Evolutionary conservation across 306 rosid genomes (phyloP).

Genomic region (Rubus idaeus): DNA sequence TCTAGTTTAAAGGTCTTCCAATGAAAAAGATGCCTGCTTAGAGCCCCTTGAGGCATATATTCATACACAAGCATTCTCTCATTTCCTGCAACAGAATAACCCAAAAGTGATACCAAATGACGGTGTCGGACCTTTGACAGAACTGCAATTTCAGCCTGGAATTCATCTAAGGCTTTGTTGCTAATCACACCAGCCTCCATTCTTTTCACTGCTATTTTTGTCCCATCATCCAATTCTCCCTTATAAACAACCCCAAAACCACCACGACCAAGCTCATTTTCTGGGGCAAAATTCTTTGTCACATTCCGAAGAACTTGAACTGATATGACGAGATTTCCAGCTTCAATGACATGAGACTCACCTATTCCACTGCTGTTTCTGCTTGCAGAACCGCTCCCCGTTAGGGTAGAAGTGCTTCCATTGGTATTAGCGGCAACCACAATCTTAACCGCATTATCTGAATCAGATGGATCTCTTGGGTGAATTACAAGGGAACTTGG

Average conservation of each 20-base stretch:
- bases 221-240: conserved; percentile 96
- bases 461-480: conserved; percentile 89
- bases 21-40: conserved; percentile 89
- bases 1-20: conserved; percentile 72
- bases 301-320: conserved; percentile 86
- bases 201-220: conserved; percentile 88
- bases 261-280: conserved; percentile 97
- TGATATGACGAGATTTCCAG: conserved; percentile 86
- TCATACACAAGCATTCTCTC: conserved; percentile 93
- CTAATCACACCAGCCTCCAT: conserved; percentile 84
- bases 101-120: conserved; percentile 87
- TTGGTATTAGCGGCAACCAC: conserved; percentile 56
- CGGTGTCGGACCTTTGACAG: conserved; percentile 97
- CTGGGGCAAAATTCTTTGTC: conserved; percentile 83
- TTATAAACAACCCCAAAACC: conserved; percentile 94
- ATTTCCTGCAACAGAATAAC: conserved; percentile 69
- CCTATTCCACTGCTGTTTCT: conserved; percentile 59
- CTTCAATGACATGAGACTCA: conserved; percentile 81
- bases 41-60: conserved; percentile 98
- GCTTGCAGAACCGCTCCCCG: conserved; percentile 72
- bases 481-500: conserved; percentile 76
- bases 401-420: conserved; percentile 51
- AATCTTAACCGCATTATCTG: conserved; percentile 62
- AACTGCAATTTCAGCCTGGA: conserved; percentile 93
- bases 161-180: conserved; percentile 89